Evolutionary conservation across 1,284 basidiomycete species (phyloP), one percentile per base, ranked within the genome.

Genomic region (Spongispora temasekensis): DNA sequence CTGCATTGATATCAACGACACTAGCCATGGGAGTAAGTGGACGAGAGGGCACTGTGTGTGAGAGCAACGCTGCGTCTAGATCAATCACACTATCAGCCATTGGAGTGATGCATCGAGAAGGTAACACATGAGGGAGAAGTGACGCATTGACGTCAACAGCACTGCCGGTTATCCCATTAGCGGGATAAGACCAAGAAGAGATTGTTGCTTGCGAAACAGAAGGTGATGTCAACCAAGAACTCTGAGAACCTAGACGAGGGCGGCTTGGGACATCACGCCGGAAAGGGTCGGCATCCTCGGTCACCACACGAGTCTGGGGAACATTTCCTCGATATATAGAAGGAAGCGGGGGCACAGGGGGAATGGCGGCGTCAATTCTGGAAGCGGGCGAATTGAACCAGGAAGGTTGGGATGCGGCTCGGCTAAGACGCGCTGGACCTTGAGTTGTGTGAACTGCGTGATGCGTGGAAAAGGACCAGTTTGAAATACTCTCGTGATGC

Each of bases 201-300:
- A 86, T 62, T 0, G 85, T 85, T 12, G 77, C 75, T 55, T 83
- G 84, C 6, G 84, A 82, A n/a, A 79, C 83, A 48, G 81, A 79
- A 4, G 81, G 81, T 13, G 88, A 88, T 0, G 86, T 87, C 55
- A 90, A 71, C 88, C 89, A 90, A 6, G 89, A 90, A 17, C 78
- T 85, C 67, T 88, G 85, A 5, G 88, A 89, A 13, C 80, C 84
- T 37, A 85, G 73, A 40, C 86, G 82, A 30, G 68, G 31, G 12
- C 31, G 31, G 31, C 31, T 12, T 12, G 31, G 31, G 12, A 32
- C 31, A 32, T 32, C 31, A 32, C 31, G 31, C 31, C 31, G 31
- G 31, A 32, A 32, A 6, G 31, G 31, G 12, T 32, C 31, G 12
- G 12, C 7, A 32, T 32, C 31, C 31, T 32, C 31, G 12, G 6